Evolutionary conservation across 2,329 filamentous ascomycete genomes (phyloP).

Genomic region (Talaromyces sp.): DNA sequence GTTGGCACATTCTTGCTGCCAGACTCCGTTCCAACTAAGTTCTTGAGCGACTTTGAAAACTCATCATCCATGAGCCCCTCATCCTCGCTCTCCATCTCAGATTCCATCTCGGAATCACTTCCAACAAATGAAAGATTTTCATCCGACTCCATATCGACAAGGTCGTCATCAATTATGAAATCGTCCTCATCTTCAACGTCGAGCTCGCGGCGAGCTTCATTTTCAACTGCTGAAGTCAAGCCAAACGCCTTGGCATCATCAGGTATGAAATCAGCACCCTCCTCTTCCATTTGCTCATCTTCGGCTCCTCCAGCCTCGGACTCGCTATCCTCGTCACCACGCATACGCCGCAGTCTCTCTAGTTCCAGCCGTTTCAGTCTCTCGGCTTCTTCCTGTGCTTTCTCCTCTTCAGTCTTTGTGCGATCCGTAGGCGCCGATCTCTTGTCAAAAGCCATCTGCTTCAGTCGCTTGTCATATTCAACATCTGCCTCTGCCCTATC

Average conservation of each 20-base stretch:
- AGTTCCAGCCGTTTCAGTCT: slow-evolving; percentile 77
- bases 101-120: slow-evolving; percentile 47
- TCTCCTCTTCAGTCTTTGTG: slow-evolving; percentile 89
- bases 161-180: slow-evolving; percentile 83
- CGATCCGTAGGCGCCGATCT: slow-evolving; percentile 80
- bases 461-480: slow-evolving; percentile 81
- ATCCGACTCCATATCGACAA: slow-evolving; percentile 76
- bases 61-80: slow-evolving; percentile 57
- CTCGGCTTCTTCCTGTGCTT: slow-evolving; percentile 70
- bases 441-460: slow-evolving; percentile 77
- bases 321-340: slow-evolving; percentile 68
- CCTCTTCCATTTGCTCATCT: slow-evolving; percentile 36
- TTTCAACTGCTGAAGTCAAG: slow-evolving; percentile 51
- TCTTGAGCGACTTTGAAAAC: slow-evolving; percentile 3
- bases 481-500: slow-evolving; percentile 71
- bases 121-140: slow-evolving; percentile 42
- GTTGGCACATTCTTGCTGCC: not conserved
- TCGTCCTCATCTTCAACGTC: slow-evolving; percentile 92
- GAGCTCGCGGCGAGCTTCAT: slow-evolving; percentile 44
- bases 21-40: not conserved
- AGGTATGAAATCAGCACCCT: slow-evolving; percentile 46
- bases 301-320: slow-evolving; percentile 39
- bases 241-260: slow-evolving; percentile 63
- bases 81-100: slow-evolving; percentile 41
- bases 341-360: slow-evolving; percentile 80